Evolutionary conservation across 2,329 filamentous ascomycete species (phyloP).

Genomic region (Harringtonia aguacate): DNA sequence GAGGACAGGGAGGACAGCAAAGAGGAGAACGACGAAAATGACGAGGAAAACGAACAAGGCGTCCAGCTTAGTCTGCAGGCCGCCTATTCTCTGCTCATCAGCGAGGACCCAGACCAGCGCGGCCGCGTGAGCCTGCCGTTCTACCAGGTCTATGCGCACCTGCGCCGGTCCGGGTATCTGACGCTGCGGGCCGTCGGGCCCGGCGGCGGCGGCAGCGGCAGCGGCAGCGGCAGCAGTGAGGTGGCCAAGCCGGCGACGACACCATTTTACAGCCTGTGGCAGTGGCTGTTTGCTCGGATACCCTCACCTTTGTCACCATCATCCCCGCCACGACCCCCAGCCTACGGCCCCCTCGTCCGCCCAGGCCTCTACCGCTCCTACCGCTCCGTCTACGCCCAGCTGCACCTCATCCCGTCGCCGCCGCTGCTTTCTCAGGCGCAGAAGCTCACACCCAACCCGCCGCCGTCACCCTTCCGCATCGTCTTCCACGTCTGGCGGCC

Average conservation of each 20-base stretch:
- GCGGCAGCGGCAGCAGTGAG: slow-evolving; percentile 3
- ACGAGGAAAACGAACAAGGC: slow-evolving; percentile 47
- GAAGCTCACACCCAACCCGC: slow-evolving; percentile 1
- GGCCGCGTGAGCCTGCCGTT: slow-evolving; percentile 61
- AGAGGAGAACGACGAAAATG: slow-evolving; percentile 9
- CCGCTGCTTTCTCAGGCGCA: slow-evolving; percentile 24
- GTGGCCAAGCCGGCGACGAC: background rate
- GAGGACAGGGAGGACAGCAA: slow-evolving; percentile 16
- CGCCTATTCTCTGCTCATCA: slow-evolving; percentile 77
- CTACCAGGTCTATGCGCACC: slow-evolving; percentile 77
- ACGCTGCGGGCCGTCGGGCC: slow-evolving; percentile 28
- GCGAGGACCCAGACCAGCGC: slow-evolving; percentile 24
- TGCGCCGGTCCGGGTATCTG: slow-evolving; percentile 75
- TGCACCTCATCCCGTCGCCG: slow-evolving; percentile 64
- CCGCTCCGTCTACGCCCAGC: slow-evolving; percentile 61
- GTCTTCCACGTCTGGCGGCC: slow-evolving; percentile 72
- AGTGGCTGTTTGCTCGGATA: slow-evolving; percentile 43
- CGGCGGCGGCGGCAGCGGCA: background rate
- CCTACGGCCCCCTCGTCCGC: slow-evolving; percentile 47
- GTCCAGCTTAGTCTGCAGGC: slow-evolving; percentile 86
- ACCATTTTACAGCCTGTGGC: slow-evolving; percentile 27
- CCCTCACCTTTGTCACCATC: background rate
- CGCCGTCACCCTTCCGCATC: slow-evolving; percentile 48
- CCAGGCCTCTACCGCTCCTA: slow-evolving; percentile 58
- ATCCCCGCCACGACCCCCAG: background rate